Evolutionary conservation across 306 rosid genomes (phyloP).

Genomic region (cucumber (Cucumis sativus)): DNA sequence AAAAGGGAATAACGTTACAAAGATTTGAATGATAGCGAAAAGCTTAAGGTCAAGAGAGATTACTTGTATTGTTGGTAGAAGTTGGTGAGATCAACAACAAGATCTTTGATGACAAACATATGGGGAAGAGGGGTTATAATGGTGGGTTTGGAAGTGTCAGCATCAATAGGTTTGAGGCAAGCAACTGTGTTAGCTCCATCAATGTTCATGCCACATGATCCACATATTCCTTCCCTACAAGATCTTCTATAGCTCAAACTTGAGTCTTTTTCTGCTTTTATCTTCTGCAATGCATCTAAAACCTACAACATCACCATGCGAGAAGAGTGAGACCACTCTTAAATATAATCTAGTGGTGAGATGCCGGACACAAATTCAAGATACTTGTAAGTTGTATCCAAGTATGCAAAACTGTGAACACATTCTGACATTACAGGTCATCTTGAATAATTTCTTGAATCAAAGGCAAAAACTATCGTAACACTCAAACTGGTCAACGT

Average conservation of each 20-base stretch:
- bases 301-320: conserved; percentile 7
- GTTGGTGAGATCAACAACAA: conserved; percentile 30
- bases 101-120: conserved; percentile 35
- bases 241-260: conserved; percentile 32
- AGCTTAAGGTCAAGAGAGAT: too few species aligned
- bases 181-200: conserved; percentile 35
- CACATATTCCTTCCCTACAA: conserved; percentile 38
- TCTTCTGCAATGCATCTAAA: conserved; percentile 35
- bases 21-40: too few species aligned
- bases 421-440: too few species aligned
- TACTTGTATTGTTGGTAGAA: conserved; percentile 37
- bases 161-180: conserved; percentile 23
- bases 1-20: too few species aligned
- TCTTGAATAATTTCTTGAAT: too few species aligned
- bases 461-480: too few species aligned
- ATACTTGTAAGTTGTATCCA: too few species aligned
- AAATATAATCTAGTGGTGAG: too few species aligned
- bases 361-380: too few species aligned
- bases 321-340: too few species aligned
- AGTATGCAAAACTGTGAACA: too few species aligned
- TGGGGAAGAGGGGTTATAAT: conserved; percentile 28
- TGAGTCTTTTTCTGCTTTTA: conserved; percentile 33
- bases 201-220: conserved; percentile 37
- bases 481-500: too few species aligned
- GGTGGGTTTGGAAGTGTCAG: conserved; percentile 24